Base-by-base conservation (phyloP, 805 yeast genomes). In the Saccharomycopsis vini region DNA sequence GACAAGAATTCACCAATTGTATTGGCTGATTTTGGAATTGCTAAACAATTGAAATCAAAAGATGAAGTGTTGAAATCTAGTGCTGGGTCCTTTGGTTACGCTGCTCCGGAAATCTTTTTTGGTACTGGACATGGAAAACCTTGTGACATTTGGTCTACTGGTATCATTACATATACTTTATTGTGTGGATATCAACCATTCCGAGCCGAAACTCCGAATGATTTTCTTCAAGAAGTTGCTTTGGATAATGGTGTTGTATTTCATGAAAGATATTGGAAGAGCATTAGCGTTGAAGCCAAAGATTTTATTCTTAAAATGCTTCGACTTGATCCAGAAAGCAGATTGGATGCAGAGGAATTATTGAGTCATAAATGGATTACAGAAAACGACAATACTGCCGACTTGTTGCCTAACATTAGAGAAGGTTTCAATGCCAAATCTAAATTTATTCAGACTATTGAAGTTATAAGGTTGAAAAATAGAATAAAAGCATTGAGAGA, bases 41-140 rank as follows among this genome's bases (percentile, higher is more conserved):
- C 97, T 28, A 86, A 86, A 60, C 72, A 75, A 54, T 65, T 90
- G 51, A 68, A 70, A 46, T 61, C 69, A 10, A 71, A 76, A 3
- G 73, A 77, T 52, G 86, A 82, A 44, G 65, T 75, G 47, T 67
- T 86, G 47, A 77, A 71, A 26, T 67, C 81, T 19, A 79, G 84
- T 34, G 95, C 95, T 1, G 97, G 97, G 1, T 84, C 95, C 1
- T 79, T 86, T 62, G 97, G 98, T 1, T 90, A 90, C 60, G 96
- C 95, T 28, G 97, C 97, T 0, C 98, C 98, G 0, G 98, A 90
- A 58, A 88, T 90, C 5, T 71, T 90, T 31, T 64, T 78, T 34
- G 79, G 83, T 13, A 67, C 70, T 32, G 97, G 96, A 6, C 97
- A 90, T 62, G 95, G 96, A 32, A 86, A 84, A 56, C 90, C 96